Evolutionary conservation across 2,329 filamentous ascomycete genomes (phyloP).

Genomic region (Epicoccum sorghinum): DNA sequence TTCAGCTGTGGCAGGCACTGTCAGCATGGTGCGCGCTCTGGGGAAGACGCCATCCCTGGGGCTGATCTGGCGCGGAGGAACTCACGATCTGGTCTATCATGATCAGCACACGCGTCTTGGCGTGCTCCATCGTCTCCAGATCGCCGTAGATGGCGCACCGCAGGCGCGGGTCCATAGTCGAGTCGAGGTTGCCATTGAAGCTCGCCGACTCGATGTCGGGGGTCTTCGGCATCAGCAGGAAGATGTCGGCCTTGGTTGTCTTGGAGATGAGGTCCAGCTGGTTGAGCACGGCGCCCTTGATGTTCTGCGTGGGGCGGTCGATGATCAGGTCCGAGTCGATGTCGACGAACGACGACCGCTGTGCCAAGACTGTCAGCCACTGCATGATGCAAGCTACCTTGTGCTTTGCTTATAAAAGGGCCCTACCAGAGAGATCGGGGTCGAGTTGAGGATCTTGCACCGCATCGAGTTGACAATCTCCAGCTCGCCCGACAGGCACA

Average conservation of each 20-base stretch:
- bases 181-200: slow-evolving; percentile 74
- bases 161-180: slow-evolving; percentile 84
- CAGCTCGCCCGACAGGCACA: slow-evolving; percentile 85
- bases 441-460: slow-evolving; percentile 88
- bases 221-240: slow-evolving; percentile 88
- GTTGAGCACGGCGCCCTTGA: slow-evolving; percentile 78
- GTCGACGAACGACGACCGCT: slow-evolving; percentile 93
- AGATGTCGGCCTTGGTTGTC: slow-evolving; percentile 95
- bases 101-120: slow-evolving; percentile 93
- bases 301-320: slow-evolving; percentile 69
- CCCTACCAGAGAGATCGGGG: slow-evolving; percentile 87
- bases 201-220: slow-evolving; percentile 79
- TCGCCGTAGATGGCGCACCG: slow-evolving; percentile 95
- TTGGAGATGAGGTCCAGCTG: slow-evolving; percentile 85
- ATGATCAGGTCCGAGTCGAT: slow-evolving; percentile 90
- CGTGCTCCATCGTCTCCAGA: slow-evolving; percentile 92
- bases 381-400: slow-evolving; percentile 18
- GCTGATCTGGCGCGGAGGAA: slow-evolving; percentile 16
- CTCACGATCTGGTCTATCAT: slow-evolving; percentile 94
- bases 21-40: slow-evolving; percentile 44
- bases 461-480: slow-evolving; percentile 89
- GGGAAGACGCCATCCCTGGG: slow-evolving; percentile 14
- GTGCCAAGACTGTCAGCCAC: slow-evolving; percentile 36
- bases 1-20: slow-evolving; percentile 61
- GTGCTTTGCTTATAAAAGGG: slow-evolving; percentile 9